Conservation (phyloP, 805 yeast genomes). For the Kockiozyma suomiensis region DNA sequence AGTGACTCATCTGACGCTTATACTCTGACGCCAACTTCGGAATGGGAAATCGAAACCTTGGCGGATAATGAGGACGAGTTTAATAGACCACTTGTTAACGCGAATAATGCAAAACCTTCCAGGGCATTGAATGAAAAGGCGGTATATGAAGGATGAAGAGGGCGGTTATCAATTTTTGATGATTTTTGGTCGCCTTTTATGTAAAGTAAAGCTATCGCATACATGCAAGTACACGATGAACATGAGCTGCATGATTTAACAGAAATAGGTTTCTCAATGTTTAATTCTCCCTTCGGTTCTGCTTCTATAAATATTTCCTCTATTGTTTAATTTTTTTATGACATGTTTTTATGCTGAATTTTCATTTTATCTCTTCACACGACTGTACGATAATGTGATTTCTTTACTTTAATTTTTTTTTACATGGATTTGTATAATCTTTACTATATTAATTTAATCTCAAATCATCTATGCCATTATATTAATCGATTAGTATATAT, state of each 20-base stretch:
- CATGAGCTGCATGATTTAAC: no score
- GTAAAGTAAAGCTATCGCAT: no score
- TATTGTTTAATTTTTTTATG: neutral
- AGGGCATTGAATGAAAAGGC: slow-evolving; percentile 6
- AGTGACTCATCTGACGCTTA: slow-evolving; percentile 3
- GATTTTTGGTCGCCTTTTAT: neutral
- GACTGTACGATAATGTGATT: no score
- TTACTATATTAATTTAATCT: no score
- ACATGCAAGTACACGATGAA: no score
- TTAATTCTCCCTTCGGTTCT: neutral
- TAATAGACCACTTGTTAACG: slow-evolving; percentile 13
- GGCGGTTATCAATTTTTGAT: neutral
- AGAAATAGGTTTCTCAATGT: neutral
- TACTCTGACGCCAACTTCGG: slow-evolving; percentile 13
- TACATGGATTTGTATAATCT: no score
- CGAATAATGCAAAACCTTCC: neutral
- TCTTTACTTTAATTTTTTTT: no score
- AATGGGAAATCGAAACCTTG: slow-evolving; percentile 31
- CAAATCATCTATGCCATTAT: no score
- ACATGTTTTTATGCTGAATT: neutral
- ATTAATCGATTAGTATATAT: no score
- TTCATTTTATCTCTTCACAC: no score
- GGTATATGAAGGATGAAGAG: neutral
- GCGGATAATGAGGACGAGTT: slow-evolving; percentile 29
- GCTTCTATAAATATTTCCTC: no score